Conservation (phyloP, 169 alveolate genomes). For the Plasmodium yoelii region DNA sequence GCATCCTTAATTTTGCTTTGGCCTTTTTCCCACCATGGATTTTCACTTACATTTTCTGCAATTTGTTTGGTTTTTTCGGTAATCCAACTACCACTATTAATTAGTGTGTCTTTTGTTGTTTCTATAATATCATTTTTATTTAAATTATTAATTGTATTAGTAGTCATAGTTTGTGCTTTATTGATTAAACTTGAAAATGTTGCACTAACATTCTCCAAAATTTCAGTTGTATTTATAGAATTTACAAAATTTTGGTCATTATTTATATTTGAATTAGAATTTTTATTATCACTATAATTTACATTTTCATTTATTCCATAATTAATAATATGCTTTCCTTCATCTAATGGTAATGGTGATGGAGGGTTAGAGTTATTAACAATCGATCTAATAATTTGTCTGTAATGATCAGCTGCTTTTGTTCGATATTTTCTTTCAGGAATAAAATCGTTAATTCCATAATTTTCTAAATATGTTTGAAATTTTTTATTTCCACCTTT, state of each 20-base stretch:
- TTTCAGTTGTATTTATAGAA: constrained; percentile 59
- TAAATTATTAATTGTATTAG: constrained; percentile 58
- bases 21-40: constrained; percentile 75
- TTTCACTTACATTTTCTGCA: constrained; percentile 77
- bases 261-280: constrained; percentile 17
- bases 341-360: constrained; percentile 60
- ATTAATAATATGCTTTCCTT: constrained; percentile 58
- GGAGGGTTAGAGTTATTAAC: constrained; percentile 74
- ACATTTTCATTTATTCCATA: constrained; percentile 58
- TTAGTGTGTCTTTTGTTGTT: constrained; percentile 71
- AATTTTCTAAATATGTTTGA: constrained; percentile 81
- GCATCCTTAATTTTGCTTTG: constrained; percentile 75
- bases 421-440: constrained; percentile 83
- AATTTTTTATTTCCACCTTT: constrained; percentile 86
- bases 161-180: constrained; percentile 66
- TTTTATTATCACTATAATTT: constrained; percentile 52
- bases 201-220: constrained; percentile 53
- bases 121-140: constrained; percentile 67
- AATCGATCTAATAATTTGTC: constrained; percentile 67
- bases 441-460: constrained; percentile 81
- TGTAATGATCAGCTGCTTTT: constrained; percentile 86
- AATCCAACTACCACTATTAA: constrained; percentile 71
- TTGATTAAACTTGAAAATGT: constrained; percentile 60
- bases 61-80: constrained; percentile 74
- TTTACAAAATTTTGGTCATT: constrained; percentile 35